Percentiles rank a stretch among this genome's conserved stretches.
phyloP scores from a whole-genome alignment of 208 protist genomes.

The Entamoeba moshkovskii region DNA sequence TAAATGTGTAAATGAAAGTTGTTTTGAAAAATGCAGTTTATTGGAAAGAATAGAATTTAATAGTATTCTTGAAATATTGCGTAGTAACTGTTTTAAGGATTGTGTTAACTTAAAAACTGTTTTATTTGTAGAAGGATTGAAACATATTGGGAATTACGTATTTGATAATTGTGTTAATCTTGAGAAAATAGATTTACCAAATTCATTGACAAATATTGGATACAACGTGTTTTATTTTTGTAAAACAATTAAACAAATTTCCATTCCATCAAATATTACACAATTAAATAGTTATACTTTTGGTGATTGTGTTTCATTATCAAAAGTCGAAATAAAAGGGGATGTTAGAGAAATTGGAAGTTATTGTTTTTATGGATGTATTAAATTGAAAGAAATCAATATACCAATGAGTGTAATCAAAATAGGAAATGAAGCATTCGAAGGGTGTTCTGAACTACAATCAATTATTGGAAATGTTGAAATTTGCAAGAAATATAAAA shows the following conservation, averaged over 20 bases:
- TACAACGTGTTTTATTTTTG: background rate
- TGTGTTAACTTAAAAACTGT: background rate
- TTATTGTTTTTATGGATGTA: background rate
- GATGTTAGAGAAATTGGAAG: background rate
- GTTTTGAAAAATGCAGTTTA: no score
- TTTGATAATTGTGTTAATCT: background rate
- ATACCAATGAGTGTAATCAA: no score
- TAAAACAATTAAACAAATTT: background rate
- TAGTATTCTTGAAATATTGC: background rate
- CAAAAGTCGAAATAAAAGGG: background rate
- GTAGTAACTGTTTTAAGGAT: background rate
- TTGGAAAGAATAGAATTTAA: no score
- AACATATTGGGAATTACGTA: background rate
- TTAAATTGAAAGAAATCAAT: background rate
- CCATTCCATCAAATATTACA: background rate
- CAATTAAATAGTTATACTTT: background rate
- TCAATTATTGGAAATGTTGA: no score
- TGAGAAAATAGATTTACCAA: background rate
- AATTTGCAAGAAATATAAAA: no score
- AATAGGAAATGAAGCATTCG: no score
- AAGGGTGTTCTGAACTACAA: no score
- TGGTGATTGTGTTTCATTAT: background rate
- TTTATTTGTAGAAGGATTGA: background rate
- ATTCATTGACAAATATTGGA: background rate
- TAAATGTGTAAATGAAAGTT: no score